A percentile compares a stretch with the other conserved stretches of the same genome.
Evolutionary conservation across 495 filamentous ascomycete genomes (phyloP).

Genomic region (Copromyces sp.): DNA sequence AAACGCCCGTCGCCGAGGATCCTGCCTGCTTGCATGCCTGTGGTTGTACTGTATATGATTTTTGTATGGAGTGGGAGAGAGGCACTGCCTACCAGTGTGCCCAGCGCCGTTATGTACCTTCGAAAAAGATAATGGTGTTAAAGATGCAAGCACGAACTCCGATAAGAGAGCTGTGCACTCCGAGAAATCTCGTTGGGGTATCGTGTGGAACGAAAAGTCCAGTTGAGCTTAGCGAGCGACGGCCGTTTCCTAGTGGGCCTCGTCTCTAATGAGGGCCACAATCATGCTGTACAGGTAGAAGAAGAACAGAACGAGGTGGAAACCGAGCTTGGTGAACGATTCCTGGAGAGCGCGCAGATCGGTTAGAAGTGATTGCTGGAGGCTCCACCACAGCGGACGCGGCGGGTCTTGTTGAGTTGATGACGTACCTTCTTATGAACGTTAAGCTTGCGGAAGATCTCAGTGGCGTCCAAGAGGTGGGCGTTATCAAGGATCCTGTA

Average conservation of each 20-base stretch:
- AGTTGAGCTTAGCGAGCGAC: background rate
- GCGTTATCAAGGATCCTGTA: slow-evolving; percentile 89
- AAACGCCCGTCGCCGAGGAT: background rate
- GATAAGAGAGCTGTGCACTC: background rate
- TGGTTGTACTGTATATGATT: background rate
- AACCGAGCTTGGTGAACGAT: slow-evolving; percentile 98
- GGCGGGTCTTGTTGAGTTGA: background rate
- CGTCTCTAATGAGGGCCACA: slow-evolving; percentile 91
- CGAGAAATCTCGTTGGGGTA: background rate
- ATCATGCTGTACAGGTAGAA: slow-evolving; percentile 99
- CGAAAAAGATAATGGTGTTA: background rate
- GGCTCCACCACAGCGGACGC: background rate
- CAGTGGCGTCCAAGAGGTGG: slow-evolving; percentile 92
- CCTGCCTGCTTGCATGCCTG: background rate
- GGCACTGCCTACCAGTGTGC: background rate
- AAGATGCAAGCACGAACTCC: background rate
- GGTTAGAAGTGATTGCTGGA: background rate
- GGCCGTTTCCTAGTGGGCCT: slow-evolving; percentile 54
- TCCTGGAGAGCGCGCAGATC: slow-evolving; percentile 45
- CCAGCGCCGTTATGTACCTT: background rate
- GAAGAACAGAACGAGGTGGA: slow-evolving; percentile 99
- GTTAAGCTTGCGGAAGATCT: slow-evolving; percentile 98
- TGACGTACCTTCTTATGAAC: slow-evolving; percentile 89
- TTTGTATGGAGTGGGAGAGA: background rate
- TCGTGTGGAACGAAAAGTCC: background rate